phyloP scores from a whole-genome alignment of 2,329 filamentous ascomycete genomes.

The Chaetomiaceae sp. region DNA sequence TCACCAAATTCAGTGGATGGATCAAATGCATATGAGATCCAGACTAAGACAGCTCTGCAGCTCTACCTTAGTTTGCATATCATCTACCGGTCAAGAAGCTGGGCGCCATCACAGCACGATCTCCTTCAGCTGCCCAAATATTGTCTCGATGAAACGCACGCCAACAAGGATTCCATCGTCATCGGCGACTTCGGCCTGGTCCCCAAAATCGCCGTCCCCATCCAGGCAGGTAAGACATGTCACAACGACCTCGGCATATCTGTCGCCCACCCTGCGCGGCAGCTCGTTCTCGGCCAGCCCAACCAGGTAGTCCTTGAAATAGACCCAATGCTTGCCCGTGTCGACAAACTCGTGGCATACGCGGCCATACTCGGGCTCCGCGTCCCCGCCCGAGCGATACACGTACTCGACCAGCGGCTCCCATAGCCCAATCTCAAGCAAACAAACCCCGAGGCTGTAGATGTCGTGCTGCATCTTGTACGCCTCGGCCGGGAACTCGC shows the following conservation, averaged over 20 bases:
- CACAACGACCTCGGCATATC: not conserved
- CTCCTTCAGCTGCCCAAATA: not conserved
- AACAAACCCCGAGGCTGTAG: constrained; percentile 50
- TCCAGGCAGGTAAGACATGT: not conserved
- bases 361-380: not conserved
- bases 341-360: not conserved
- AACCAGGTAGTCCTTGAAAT: not conserved
- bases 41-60: too few species aligned
- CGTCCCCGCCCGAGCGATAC: not conserved
- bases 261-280: not conserved
- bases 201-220: not conserved
- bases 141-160: not conserved
- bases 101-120: not conserved
- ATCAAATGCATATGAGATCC: too few species aligned
- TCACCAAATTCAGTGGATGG: too few species aligned
- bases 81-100: not conserved
- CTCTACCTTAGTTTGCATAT: not conserved
- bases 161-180: not conserved
- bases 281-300: not conserved
- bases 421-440: constrained; percentile 51
- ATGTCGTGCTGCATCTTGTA: constrained; percentile 53
- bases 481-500: constrained; percentile 31
- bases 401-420: constrained; percentile 29
- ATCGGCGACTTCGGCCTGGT: not conserved
- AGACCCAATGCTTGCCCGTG: not conserved